Evolutionary conservation across 192 early-diverging fungal genomes (phyloP).

Genomic region (Coemansia sp.): DNA sequence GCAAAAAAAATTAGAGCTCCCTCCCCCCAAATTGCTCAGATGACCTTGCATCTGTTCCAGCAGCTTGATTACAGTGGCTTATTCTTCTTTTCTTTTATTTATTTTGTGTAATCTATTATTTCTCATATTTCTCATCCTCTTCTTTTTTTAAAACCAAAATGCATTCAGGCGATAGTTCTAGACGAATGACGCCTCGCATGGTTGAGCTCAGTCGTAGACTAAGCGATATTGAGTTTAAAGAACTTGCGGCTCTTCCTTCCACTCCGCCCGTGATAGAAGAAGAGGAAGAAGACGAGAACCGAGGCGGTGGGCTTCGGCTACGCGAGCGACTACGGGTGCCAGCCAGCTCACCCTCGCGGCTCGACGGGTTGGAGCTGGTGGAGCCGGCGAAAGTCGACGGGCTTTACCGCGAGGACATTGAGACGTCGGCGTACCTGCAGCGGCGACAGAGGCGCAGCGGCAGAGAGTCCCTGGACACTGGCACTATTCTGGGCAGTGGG

Average conservation of each 20-base stretch:
- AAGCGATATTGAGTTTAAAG: slow-evolving; percentile 40
- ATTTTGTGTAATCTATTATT: neutral
- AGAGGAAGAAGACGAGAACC: slow-evolving; percentile 8
- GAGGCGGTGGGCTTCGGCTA: slow-evolving; percentile 12
- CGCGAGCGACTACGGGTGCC: slow-evolving; percentile 41
- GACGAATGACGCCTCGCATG: slow-evolving; percentile 49
- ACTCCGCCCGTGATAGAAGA: neutral
- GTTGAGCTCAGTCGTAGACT: slow-evolving; percentile 47
- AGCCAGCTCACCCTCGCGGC: slow-evolving; percentile 36
- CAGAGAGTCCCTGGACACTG: neutral
- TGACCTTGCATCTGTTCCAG: neutral
- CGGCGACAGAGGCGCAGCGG: slow-evolving; percentile 24
- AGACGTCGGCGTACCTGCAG: slow-evolving; percentile 43
- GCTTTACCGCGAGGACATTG: slow-evolving; percentile 34
- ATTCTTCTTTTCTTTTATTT: neutral
- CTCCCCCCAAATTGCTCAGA: neutral
- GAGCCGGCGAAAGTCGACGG: slow-evolving; percentile 53
- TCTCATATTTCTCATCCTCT: neutral
- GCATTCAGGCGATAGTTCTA: neutral
- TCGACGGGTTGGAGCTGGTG: slow-evolving; percentile 50
- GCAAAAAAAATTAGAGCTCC: neutral
- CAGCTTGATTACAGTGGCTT: neutral
- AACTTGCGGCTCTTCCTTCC: neutral
- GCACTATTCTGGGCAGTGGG: neutral
- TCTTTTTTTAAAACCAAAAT: neutral